Conservation (phyloP, 2,329 filamentous ascomycete genomes). For the Ophiosphaerella herpotricha region DNA sequence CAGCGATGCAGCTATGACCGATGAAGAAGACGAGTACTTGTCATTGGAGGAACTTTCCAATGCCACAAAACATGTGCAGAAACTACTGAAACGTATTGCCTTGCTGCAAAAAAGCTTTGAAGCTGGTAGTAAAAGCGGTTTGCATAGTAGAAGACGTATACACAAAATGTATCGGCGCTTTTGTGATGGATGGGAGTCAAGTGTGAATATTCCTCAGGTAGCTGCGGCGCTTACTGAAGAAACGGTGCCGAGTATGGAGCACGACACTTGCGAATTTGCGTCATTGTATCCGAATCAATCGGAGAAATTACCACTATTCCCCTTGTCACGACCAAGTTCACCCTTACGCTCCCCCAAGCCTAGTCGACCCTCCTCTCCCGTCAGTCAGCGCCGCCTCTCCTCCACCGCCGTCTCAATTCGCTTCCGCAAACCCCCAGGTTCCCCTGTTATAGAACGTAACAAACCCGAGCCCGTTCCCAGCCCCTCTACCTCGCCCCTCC, state of each 20-base stretch:
- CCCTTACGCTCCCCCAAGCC: constrained; percentile 32
- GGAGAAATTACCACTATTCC: constrained; percentile 7
- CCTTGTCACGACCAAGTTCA: constrained; percentile 38
- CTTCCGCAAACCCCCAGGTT: constrained; percentile 55
- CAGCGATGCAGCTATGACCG: constrained; percentile 21
- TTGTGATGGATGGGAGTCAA: constrained; percentile 26
- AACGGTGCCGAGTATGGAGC: neutral
- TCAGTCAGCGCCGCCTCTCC: constrained; percentile 30
- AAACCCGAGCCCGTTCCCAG: constrained; percentile 34
- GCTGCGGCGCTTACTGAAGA: neutral
- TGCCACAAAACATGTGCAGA: constrained; percentile 28
- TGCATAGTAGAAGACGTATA: constrained; percentile 15
- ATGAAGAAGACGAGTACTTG: constrained; percentile 23
- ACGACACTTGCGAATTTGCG: no score
- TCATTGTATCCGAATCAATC: no score
- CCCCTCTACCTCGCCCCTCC: constrained; percentile 47
- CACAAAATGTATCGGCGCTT: constrained; percentile 31
- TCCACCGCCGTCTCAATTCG: constrained; percentile 61
- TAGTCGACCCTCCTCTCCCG: constrained; percentile 17
- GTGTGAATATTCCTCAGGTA: neutral
- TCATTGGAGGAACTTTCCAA: constrained; percentile 25
- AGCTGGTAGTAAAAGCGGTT: neutral
- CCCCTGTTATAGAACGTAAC: constrained; percentile 50
- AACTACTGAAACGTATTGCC: constrained; percentile 23
- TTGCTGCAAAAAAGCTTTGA: constrained; percentile 20